phyloP scores from a whole-genome alignment of 805 yeast species.

The Teunomyces stri region DNA sequence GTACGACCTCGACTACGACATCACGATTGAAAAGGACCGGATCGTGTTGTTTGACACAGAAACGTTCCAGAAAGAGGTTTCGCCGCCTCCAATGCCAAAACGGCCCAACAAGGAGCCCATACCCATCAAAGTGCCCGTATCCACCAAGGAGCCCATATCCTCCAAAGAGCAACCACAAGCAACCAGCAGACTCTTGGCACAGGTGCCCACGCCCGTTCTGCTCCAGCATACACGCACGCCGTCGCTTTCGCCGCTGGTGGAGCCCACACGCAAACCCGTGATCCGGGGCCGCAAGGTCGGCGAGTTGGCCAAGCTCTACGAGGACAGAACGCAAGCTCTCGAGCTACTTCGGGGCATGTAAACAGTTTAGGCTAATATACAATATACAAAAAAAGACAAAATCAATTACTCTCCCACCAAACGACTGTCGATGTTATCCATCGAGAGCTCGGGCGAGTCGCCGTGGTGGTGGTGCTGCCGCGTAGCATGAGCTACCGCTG shows the following conservation, averaged over 20 bases:
- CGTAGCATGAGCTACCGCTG: slow-evolving; percentile 37
- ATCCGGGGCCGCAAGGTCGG: slow-evolving; percentile 58
- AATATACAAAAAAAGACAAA: slow-evolving; percentile 6
- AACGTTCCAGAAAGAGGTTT: not conserved
- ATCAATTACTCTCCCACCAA: slow-evolving; percentile 38
- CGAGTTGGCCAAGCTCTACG: slow-evolving; percentile 60
- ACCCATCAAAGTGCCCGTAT: too few species aligned
- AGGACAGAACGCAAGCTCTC: slow-evolving; percentile 50
- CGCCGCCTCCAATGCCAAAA: not conserved
- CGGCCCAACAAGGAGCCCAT: not conserved
- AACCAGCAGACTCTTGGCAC: not conserved
- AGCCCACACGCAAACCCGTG: slow-evolving; percentile 34
- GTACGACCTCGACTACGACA: slow-evolving; percentile 33
- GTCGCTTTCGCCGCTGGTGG: slow-evolving; percentile 7
- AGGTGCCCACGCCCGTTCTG: too few species aligned
- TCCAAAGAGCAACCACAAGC: not conserved
- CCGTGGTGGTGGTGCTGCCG: slow-evolving; percentile 23
- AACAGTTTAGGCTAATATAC: slow-evolving; percentile 17
- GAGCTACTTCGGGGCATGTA: slow-evolving; percentile 30
- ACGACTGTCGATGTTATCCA: slow-evolving; percentile 45
- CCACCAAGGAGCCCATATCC: too few species aligned
- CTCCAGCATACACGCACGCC: slow-evolving; percentile 10
- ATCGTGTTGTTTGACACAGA: slow-evolving; percentile 7
- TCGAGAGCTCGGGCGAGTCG: slow-evolving; percentile 33
- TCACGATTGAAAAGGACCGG: slow-evolving; percentile 25